Evolutionary conservation across 2,329 filamentous ascomycete genomes (phyloP).

Genomic region (Pseudogymnoascus sp.): DNA sequence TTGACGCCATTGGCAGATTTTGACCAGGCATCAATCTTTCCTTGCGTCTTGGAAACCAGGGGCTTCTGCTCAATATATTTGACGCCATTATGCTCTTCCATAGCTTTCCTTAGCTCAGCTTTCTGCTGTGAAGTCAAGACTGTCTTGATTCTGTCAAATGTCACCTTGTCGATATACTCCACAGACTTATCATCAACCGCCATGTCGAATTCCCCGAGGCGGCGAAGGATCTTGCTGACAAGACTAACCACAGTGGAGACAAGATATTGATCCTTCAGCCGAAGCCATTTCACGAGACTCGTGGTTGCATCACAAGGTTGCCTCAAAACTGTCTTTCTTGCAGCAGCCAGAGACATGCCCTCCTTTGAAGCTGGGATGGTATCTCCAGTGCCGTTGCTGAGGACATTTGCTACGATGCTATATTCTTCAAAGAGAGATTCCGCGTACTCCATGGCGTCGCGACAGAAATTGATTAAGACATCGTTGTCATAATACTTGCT

Average conservation of each 20-base stretch:
- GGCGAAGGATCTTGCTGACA: constrained; percentile 73
- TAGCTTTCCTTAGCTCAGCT: constrained; percentile 65
- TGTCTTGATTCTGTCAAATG: constrained; percentile 57
- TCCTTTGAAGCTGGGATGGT: constrained; percentile 21
- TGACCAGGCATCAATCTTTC: constrained; percentile 55
- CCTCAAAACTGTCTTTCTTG: constrained; percentile 49
- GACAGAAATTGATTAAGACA: constrained; percentile 84
- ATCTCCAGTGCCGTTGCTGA: constrained; percentile 32
- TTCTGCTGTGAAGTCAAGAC: constrained; percentile 78
- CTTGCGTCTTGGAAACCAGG: constrained; percentile 46
- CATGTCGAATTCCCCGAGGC: constrained; percentile 71
- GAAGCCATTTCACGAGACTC: constrained; percentile 76
- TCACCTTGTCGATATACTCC: constrained; percentile 52
- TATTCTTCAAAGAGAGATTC: constrained; percentile 80
- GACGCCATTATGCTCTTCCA: constrained; percentile 52
- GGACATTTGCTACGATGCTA: constrained; percentile 59
- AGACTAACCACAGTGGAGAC: constrained; percentile 75
- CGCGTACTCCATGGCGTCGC: constrained; percentile 91
- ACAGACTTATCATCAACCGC: constrained; percentile 56
- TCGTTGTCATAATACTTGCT: constrained; percentile 39
- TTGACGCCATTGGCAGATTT: constrained; percentile 39
- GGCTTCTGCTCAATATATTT: constrained; percentile 40
- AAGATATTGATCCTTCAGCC: constrained; percentile 80
- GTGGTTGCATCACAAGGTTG: constrained; percentile 59
- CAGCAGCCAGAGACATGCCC: constrained; percentile 30